phyloP scores from a whole-genome alignment of 768 basidiomycete genomes.

The Podaxis pistillaris region DNA sequence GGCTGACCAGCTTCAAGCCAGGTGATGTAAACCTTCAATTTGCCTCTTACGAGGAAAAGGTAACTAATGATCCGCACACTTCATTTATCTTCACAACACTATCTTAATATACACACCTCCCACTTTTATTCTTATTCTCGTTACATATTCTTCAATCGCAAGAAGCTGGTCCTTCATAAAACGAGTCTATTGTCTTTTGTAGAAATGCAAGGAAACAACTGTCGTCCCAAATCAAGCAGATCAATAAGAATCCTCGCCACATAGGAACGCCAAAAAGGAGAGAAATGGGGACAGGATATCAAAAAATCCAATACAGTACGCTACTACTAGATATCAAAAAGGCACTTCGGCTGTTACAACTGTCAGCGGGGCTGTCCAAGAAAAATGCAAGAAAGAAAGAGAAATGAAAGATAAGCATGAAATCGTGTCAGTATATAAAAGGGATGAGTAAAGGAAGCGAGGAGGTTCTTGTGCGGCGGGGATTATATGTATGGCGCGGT shows the following conservation, averaged over 20 bases:
- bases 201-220: neutral
- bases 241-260: neutral
- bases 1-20: too few species aligned
- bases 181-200: neutral
- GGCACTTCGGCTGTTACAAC: neutral
- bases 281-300: neutral
- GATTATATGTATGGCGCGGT: neutral
- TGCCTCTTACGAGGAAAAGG: too few species aligned
- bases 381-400: neutral
- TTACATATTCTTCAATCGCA: neutral
- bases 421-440: neutral
- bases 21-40: too few species aligned
- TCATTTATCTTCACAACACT: too few species aligned
- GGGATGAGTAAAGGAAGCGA: too few species aligned
- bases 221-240: neutral
- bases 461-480: neutral
- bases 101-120: too few species aligned
- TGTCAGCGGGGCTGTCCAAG: neutral
- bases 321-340: neutral
- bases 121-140: too few species aligned
- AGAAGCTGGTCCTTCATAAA: neutral
- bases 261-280: neutral
- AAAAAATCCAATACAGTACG: neutral
- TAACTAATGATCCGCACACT: too few species aligned
- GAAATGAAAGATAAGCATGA: neutral